Conservation (phyloP, 495 filamentous ascomycete genomes). For the Lindgomyces ingoldianus region DNA sequence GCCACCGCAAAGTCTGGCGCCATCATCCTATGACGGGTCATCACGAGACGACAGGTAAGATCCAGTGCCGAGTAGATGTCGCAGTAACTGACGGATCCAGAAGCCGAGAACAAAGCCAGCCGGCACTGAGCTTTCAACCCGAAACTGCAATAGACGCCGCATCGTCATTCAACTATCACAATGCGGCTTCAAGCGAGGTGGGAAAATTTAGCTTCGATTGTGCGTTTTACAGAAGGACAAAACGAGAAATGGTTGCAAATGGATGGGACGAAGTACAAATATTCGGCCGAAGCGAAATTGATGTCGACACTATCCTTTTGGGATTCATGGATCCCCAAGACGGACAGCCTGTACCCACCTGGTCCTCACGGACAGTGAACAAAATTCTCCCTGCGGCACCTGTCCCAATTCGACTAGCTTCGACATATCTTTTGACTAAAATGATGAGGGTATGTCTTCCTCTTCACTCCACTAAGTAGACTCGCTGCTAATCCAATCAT, state of each 20-base stretch:
- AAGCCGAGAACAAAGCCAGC: conserved; percentile 26
- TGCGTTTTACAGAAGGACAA: conserved; percentile 28
- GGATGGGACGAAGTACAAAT: conserved; percentile 32
- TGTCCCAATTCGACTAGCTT: conserved; percentile 27
- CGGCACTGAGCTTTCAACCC: conserved; percentile 5
- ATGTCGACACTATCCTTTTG: conserved; percentile 30
- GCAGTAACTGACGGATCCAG: conserved; percentile 7
- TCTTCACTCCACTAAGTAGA: background rate
- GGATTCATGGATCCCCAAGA: conserved; percentile 29
- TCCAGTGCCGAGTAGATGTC: background rate
- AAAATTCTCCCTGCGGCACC: conserved; percentile 15
- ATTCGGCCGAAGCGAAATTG: conserved; percentile 29
- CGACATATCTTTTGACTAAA: conserved; percentile 30
- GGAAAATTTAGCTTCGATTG: conserved; percentile 36
- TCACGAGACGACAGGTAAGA: conserved; percentile 29
- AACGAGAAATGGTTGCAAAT: conserved; percentile 29
- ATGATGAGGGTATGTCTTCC: conserved; percentile 32
- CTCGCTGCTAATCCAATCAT: background rate
- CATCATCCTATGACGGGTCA: conserved; percentile 32
- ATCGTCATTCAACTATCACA: conserved; percentile 1
- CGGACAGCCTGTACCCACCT: conserved; percentile 27
- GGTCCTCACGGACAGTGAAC: conserved; percentile 25
- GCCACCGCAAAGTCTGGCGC: conserved; percentile 11
- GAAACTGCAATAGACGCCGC: conserved; percentile 2
- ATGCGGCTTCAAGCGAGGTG: background rate